These are phyloP conservation scores for Neocucurbitaria cava DNA, from an alignment of 2,329 filamentous ascomycete species.

Conservation along the genomic window DNA sequence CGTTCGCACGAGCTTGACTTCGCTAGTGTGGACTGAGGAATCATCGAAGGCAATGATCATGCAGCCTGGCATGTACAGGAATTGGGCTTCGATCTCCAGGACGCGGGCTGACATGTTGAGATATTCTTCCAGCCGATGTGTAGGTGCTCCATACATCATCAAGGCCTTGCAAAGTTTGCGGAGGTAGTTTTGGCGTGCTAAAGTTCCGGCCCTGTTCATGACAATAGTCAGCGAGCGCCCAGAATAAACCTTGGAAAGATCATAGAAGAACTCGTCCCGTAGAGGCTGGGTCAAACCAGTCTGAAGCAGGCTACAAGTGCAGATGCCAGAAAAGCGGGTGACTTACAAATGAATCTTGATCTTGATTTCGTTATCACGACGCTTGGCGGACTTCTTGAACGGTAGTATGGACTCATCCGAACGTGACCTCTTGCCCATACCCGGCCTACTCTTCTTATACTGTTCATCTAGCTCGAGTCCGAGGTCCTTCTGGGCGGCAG, in stretches of 20 bases:
- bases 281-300: too few species aligned
- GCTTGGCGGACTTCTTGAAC: slow-evolving; percentile 41
- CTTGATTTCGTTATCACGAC: slow-evolving; percentile 59
- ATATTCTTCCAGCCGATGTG: slow-evolving; percentile 89
- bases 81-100: slow-evolving; percentile 86
- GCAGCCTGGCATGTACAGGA: slow-evolving; percentile 86
- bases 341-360: slow-evolving; percentile 64
- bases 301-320: not conserved
- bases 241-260: not conserved
- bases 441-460: slow-evolving; percentile 48
- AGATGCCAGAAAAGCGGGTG: not conserved
- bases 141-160: slow-evolving; percentile 90
- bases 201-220: slow-evolving; percentile 61
- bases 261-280: not conserved
- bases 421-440: slow-evolving; percentile 45
- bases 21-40: slow-evolving; percentile 74
- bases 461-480: slow-evolving; percentile 52
- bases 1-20: slow-evolving; percentile 76
- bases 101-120: slow-evolving; percentile 90
- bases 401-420: slow-evolving; percentile 49
- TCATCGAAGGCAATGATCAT: slow-evolving; percentile 96
- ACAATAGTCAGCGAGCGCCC: not conserved
- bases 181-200: slow-evolving; percentile 82
- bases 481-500: slow-evolving; percentile 50
- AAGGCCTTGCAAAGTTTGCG: slow-evolving; percentile 83